Evolutionary conservation across 257 asterid genomes (phyloP), one percentile per base, ranked within the genome.

Genomic region (Solanum chmielewskii): DNA sequence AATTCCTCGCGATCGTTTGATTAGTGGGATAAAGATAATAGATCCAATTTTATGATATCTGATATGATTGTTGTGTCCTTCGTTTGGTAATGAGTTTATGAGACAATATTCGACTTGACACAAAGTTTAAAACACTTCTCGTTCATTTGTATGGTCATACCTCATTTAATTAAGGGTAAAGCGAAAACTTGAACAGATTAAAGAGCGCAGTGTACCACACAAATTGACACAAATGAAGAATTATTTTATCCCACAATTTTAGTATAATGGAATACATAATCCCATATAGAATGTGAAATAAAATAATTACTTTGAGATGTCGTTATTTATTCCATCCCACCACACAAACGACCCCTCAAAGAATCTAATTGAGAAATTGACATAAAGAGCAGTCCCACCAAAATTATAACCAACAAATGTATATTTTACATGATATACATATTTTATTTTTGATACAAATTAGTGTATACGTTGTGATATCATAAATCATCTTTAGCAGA

Each of bases 11-110:
- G 15, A 4, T 25, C 3, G 16, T 64, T 11, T 64, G 9, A 0
- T 25, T 2, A 9, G 4, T 64, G 18, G 16, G 4, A 25, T 64
- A 25, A 64, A 0, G 0, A 64, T 64, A 64, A 25, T 25, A 25
- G 0, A 6, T 37, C 0, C 0, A 37, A 64, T 64, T 10, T 5
- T 2, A 11, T 4, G 6, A 7, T n/a, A 25, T 11, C 0, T 64
- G 0, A 62, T n/a, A 3, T 4, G 15, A 62, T 62, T 23, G 11
- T 21, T 60, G 4, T 23, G 11, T 10, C 2, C 1, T 62, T 3
- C 1, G 4, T 62, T n/a, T 62, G 16, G 4, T n/a, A n/a, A 62
- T 62, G 0, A 62, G 12, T 56, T 52, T 52, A 56, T 9, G 2
- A 56, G 62, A 56, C 4, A 56, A 4, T 56, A 18, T 56, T 56